These are phyloP conservation scores for Neurospora sp. DNA, from an alignment of 495 filamentous ascomycete genomes.

Conservation along the genomic window DNA sequence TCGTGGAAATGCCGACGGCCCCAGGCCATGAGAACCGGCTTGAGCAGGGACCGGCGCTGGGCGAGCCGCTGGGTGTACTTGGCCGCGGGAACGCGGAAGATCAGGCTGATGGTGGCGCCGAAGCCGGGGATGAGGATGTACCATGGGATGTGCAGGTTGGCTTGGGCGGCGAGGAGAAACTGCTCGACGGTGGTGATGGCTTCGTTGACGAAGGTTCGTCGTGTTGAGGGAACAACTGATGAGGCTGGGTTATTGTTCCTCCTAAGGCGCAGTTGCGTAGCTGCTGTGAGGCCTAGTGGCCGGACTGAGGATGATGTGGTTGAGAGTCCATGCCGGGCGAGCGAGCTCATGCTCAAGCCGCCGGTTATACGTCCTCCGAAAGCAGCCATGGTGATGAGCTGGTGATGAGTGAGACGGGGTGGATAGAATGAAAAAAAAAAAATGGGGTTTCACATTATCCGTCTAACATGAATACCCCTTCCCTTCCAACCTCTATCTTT, in stretches of 20 bases:
- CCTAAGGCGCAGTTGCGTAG: background rate
- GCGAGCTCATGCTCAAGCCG: background rate
- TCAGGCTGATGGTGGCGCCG: slow-evolving; percentile 50
- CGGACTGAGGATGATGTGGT: background rate
- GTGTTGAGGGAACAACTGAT: background rate
- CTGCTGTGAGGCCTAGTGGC: background rate
- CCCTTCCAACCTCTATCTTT: background rate
- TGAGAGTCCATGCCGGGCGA: background rate
- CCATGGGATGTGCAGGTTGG: slow-evolving; percentile 55
- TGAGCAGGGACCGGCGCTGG: slow-evolving; percentile 34
- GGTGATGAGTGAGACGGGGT: background rate
- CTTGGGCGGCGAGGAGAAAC: slow-evolving; percentile 53
- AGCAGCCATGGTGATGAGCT: background rate
- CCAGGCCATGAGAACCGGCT: slow-evolving; percentile 45
- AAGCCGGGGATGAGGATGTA: slow-evolving; percentile 57
- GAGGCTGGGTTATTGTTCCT: background rate
- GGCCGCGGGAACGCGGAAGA: slow-evolving; percentile 49
- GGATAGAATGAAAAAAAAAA: background rate
- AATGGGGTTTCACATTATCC: background rate
- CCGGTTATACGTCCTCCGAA: background rate
- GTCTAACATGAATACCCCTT: background rate
- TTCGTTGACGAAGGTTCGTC: slow-evolving; percentile 27
- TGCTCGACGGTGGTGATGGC: slow-evolving; percentile 41
- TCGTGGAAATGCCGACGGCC: slow-evolving; percentile 19
- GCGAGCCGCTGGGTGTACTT: slow-evolving; percentile 39